phyloP scores from a whole-genome alignment of 2,329 filamentous ascomycete species.

The Coniochaeta sp. region DNA sequence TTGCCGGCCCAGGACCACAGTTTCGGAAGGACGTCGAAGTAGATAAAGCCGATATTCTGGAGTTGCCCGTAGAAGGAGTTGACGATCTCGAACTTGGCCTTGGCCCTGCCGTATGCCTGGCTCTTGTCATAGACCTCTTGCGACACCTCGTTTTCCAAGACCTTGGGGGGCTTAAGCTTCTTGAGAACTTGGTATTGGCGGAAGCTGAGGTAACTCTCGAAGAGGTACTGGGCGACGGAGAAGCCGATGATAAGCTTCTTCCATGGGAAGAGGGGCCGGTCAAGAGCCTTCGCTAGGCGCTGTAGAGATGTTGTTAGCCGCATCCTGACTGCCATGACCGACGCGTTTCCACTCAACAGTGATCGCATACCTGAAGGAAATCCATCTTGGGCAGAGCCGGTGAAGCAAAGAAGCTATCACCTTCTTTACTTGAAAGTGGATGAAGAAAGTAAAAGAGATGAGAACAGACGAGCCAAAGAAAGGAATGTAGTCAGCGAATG shows the following conservation, averaged over 20 bases:
- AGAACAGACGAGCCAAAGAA: not conserved
- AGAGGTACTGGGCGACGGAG: conserved; percentile 80
- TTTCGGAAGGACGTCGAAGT: conserved; percentile 84
- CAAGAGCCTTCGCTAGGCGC: conserved; percentile 77
- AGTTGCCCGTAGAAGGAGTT: conserved; percentile 77
- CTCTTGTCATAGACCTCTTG: conserved; percentile 91
- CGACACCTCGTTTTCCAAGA: conserved; percentile 80
- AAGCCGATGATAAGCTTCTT: conserved; percentile 95
- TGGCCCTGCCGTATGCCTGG: conserved; percentile 91
- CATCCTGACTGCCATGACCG: not conserved
- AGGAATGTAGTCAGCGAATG: not conserved
- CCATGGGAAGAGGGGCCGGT: conserved; percentile 92
- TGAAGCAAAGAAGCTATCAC: not conserved
- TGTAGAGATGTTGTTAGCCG: conserved; percentile 21
- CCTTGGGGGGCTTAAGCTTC: conserved; percentile 72
- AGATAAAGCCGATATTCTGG: conserved; percentile 84
- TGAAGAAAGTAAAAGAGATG: not conserved
- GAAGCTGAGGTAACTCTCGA: conserved; percentile 82
- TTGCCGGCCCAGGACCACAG: conserved; percentile 79
- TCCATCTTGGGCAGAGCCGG: conserved; percentile 28
- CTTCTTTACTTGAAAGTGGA: not conserved
- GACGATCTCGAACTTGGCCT: conserved; percentile 82
- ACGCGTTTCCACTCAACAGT: not conserved
- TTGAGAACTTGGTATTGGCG: conserved; percentile 87
- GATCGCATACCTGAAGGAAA: conserved; percentile 32